Evolutionary conservation across 306 rosid species (phyloP), one percentile per base, ranked within the genome.

Genomic region (Vigna mungo): DNA sequence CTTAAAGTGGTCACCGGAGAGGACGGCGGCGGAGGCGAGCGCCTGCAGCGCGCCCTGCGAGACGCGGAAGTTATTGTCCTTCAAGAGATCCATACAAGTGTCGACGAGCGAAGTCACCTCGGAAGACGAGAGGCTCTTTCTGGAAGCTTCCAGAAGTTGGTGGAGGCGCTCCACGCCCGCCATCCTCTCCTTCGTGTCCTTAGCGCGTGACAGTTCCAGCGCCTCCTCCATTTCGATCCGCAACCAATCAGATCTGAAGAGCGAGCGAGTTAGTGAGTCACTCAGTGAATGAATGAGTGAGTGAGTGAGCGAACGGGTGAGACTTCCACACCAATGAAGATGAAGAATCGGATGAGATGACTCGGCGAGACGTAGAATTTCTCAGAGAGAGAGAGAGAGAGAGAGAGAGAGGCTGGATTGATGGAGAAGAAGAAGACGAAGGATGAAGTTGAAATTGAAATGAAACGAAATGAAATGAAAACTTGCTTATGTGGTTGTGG

Each of bases 31-130:
- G 65, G 99, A 96, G 75, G 97, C 99, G 53, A 96, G 83, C 2
- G 99, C 82, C 81, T 96, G 99, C 2, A 96, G 98, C 4, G 97
- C 94, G 37, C 99, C 99, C 83, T 96, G 99, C 1, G 99, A 91
- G 76, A 96, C 92, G 74, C 86, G 88, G 83, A 96, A 96, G 83
- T 96, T 96, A 82, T 86, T 96, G 52, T 96, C 99, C 88, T 89
- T 93, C 84, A 96, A 87, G 83, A 96, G 99, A 96, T 93, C 96
- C 90, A 90, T 56, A 80, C 99, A 93, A 18, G 93, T 89, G 68
- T 96, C 99, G 14, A 96, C 92, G 25, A 96, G 91, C 2, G 93
- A 82, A 5, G 99, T 88, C 6, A 89, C 92, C 65, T 96, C 99
- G 9, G 96, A 74, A 17, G 96, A 85, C 51, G 84, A 81, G 70